Conservation (phyloP, 192 early-diverging fungal genomes). For the Allomyces javanicus region DNA sequence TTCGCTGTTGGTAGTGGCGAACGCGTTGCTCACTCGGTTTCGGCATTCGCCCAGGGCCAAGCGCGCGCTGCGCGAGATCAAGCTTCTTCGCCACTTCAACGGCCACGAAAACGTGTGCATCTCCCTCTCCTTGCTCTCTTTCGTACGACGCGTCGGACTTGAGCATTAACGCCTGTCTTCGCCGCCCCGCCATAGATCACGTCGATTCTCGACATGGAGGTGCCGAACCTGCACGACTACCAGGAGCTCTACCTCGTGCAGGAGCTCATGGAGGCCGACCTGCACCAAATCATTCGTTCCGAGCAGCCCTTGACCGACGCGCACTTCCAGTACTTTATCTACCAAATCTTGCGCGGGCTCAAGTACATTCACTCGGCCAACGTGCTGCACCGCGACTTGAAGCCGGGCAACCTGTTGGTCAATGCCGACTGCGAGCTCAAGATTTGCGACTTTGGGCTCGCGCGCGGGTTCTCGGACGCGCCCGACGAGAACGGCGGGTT, state of each 20-base stretch:
- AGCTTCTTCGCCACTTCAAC: conserved; percentile 76
- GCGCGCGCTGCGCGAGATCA: conserved; percentile 76
- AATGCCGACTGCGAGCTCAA: conserved; percentile 85
- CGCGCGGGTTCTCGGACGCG: conserved; percentile 68
- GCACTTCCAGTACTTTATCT: conserved; percentile 98
- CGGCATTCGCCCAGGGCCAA: conserved; percentile 24
- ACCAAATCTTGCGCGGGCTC: conserved; percentile 86
- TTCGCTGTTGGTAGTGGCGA: no score
- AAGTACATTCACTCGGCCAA: conserved; percentile 98
- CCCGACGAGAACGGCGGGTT: conserved; percentile 69
- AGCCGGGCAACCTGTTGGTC: conserved; percentile 75
- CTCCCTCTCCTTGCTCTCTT: conserved; percentile 13
- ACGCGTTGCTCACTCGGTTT: no score
- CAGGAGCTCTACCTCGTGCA: conserved; percentile 52
- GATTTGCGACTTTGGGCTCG: conserved; percentile 98
- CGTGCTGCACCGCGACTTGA: conserved; percentile 92
- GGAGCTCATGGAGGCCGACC: conserved; percentile 97
- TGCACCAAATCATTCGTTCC: conserved; percentile 89
- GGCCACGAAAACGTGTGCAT: conserved; percentile 78
- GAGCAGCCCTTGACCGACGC: conserved; percentile 82
- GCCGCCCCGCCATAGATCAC: conserved; percentile 45
- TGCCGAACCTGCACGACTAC: conserved; percentile 60
- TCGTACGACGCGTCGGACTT: no score
- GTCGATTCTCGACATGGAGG: conserved; percentile 75
- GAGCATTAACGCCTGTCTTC: no score